Conservation (phyloP, 345 rosid genomes). For the Tarenaya hassleriana region DNA sequence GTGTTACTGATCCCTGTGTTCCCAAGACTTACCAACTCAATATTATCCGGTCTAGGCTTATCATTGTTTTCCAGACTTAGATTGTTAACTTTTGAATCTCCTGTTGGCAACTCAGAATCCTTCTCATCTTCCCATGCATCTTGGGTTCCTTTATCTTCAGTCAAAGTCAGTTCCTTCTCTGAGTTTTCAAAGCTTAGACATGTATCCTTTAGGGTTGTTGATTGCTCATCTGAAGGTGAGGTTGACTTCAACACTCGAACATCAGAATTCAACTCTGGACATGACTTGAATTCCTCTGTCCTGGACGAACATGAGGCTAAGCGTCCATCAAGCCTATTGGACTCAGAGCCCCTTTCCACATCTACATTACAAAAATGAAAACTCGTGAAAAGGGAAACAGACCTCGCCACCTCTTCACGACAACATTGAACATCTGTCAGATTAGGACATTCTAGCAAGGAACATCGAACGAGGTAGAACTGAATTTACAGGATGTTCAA, state of each 20-base stretch:
- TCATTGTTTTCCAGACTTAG: conserved; percentile 10
- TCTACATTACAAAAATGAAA: conserved; percentile 36
- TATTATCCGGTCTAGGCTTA: conserved; percentile 17
- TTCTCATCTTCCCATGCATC: conserved; percentile 18
- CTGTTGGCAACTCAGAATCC: conserved; percentile 3
- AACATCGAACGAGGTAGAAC: no score
- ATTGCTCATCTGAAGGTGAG: conserved; percentile 25
- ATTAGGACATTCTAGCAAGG: no score
- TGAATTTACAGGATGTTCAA: no score
- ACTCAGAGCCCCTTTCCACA: conserved; percentile 30
- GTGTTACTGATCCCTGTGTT: conserved; percentile 13
- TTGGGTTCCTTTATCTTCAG: conserved; percentile 23
- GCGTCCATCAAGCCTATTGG: conserved; percentile 19
- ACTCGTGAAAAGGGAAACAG: background rate
- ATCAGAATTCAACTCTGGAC: conserved; percentile 16
- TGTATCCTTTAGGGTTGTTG: conserved; percentile 22
- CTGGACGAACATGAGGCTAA: conserved; percentile 19
- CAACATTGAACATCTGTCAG: no score
- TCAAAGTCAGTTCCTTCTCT: conserved; percentile 19
- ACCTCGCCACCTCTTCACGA: no score
- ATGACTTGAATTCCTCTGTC: conserved; percentile 20
- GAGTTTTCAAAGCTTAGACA: conserved; percentile 19
- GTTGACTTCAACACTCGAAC: conserved; percentile 11
- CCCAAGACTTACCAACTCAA: conserved; percentile 24
- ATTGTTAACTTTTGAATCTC: conserved; percentile 14